A percentile compares a stretch with the other conserved stretches of the same genome.
Conservation (phyloP, 179 eudicot genomes). For the Silene noctiflora region DNA sequence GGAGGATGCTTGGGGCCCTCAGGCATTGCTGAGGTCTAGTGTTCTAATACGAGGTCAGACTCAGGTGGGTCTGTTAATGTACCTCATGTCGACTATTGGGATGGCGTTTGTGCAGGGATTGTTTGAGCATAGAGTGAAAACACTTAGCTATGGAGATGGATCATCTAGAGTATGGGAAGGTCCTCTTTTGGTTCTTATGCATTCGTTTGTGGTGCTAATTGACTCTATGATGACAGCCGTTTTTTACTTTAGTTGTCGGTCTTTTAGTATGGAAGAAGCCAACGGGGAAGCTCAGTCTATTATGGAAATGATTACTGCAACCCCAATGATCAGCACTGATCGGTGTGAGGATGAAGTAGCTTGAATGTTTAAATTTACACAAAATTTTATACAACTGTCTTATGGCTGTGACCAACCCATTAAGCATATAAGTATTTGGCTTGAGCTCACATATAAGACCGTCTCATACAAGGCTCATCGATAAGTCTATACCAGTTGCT, state of each 20-base stretch:
- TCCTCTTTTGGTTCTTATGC: constrained; percentile 83
- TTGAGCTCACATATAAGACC: too few relatives aligned
- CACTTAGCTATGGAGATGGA: constrained; percentile 77
- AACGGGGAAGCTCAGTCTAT: constrained; percentile 56
- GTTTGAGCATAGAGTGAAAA: constrained; percentile 95
- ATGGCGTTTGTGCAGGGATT: constrained; percentile 88
- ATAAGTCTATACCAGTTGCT: too few relatives aligned
- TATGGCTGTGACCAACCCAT: too few relatives aligned
- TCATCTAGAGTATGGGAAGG: constrained; percentile 94
- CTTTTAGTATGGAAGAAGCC: constrained; percentile 58
- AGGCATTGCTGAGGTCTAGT: constrained; percentile 73
- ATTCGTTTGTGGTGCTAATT: constrained; percentile 76
- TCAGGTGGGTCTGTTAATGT: constrained; percentile 90
- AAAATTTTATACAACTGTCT: neutral
- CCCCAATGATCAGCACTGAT: constrained; percentile 25
- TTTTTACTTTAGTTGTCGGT: constrained; percentile 87
- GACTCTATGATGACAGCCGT: constrained; percentile 90
- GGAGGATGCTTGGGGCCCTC: constrained; percentile 84
- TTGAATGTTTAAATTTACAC: constrained; percentile 11
- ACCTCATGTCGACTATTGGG: constrained; percentile 81
- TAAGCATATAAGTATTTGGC: too few relatives aligned
- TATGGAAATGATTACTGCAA: constrained; percentile 56
- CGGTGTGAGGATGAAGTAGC: constrained; percentile 14
- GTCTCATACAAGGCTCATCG: too few relatives aligned
- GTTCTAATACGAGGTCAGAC: constrained; percentile 74